phyloP scores from a whole-genome alignment of 129 eudicot genomes.

The Escallonia rubra region DNA sequence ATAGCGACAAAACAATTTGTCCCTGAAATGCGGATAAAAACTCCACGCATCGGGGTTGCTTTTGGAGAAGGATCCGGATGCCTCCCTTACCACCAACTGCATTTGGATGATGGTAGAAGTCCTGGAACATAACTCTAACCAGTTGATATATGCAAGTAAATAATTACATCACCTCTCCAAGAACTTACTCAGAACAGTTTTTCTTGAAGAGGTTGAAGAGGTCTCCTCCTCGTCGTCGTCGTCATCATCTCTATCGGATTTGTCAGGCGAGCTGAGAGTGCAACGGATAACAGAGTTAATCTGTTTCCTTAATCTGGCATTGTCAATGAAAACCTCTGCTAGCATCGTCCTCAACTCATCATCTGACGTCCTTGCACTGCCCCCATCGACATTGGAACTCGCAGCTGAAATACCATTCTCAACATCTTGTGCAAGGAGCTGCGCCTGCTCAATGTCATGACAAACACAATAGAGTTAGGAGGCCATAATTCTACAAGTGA shows the following conservation, averaged over 20 bases:
- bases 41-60: too few species aligned
- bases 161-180: constrained; percentile 7
- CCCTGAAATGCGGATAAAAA: too few species aligned
- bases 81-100: too few species aligned
- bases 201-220: constrained; percentile 19
- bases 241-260: constrained; percentile 8
- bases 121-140: background rate
- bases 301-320: constrained; percentile 57
- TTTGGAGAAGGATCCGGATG: too few species aligned
- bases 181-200: constrained; percentile 27
- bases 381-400: constrained; percentile 1
- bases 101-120: too few species aligned
- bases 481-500: background rate
- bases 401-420: constrained; percentile 17
- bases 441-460: constrained; percentile 40
- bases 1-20: too few species aligned
- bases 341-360: constrained; percentile 50
- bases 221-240: constrained; percentile 5
- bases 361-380: constrained; percentile 13
- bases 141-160: background rate
- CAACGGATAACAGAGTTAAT: constrained; percentile 43
- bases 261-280: constrained; percentile 14
- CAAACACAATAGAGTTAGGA: background rate
- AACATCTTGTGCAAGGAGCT: constrained; percentile 40
- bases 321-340: constrained; percentile 41